Conservation (phyloP, 2,329 filamentous ascomycete genomes). For the Coleophoma cylindrospora region DNA sequence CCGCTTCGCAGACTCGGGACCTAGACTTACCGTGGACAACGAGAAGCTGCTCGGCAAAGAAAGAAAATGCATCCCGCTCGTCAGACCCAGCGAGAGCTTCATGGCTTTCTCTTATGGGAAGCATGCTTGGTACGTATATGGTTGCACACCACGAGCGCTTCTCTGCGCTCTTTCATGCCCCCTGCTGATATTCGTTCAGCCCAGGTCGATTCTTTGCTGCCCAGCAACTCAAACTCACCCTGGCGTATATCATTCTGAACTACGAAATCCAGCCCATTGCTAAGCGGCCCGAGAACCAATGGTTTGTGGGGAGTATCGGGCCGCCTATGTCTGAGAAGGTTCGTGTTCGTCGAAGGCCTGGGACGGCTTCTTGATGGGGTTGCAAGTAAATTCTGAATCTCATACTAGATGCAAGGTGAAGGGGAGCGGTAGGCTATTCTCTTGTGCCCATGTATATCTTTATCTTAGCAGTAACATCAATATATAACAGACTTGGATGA, state of each 20-base stretch:
- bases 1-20: slow-evolving; percentile 7
- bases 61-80: slow-evolving; percentile 15
- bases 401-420: no score
- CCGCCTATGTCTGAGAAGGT: slow-evolving; percentile 26
- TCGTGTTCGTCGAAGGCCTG: slow-evolving; percentile 15
- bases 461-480: no score
- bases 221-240: background rate
- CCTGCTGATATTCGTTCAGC: slow-evolving; percentile 6
- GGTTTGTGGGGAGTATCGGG: slow-evolving; percentile 23
- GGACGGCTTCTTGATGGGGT: slow-evolving; percentile 1
- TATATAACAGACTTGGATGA: no score
- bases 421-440: no score
- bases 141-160: no score
- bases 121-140: slow-evolving; percentile 22
- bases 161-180: no score
- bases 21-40: background rate
- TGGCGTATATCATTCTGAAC: slow-evolving; percentile 8
- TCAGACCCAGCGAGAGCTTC: slow-evolving; percentile 18
- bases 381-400: no score
- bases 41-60: slow-evolving; percentile 6
- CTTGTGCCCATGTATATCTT: no score
- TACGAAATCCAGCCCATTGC: slow-evolving; percentile 16
- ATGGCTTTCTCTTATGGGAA: slow-evolving; percentile 25
- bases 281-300: slow-evolving; percentile 25
- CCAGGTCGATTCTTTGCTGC: background rate